phyloP scores from a whole-genome alignment of 805 yeast genomes.

The Kodamaea lidongshanica region DNA sequence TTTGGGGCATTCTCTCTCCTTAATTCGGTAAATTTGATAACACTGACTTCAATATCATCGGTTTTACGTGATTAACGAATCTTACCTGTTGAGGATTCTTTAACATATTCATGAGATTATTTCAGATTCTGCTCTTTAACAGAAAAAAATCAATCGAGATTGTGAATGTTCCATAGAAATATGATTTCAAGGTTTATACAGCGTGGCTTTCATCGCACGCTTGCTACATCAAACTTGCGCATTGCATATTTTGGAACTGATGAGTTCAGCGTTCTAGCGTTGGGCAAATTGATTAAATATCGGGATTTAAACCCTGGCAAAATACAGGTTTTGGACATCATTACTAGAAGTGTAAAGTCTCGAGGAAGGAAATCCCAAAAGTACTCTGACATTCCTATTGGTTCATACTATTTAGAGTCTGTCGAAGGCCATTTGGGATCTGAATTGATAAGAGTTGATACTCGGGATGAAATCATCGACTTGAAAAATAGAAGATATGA shows the following conservation, averaged over 20 bases:
- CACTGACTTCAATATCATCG: too few relatives aligned
- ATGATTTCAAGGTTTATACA: too few relatives aligned
- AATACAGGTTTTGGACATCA: conserved; percentile 45
- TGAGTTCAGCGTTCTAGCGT: conserved; percentile 53
- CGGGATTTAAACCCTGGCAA: conserved; percentile 12
- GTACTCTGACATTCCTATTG: conserved; percentile 48
- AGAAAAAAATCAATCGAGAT: too few relatives aligned
- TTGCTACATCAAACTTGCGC: conserved; percentile 8
- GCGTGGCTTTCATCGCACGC: too few relatives aligned
- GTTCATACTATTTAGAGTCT: conserved; percentile 3
- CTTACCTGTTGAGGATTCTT: too few relatives aligned
- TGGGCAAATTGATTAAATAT: conserved; percentile 32
- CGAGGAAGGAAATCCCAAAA: conserved; percentile 52
- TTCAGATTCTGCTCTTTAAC: too few relatives aligned
- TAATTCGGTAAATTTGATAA: too few relatives aligned
- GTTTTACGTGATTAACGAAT: too few relatives aligned
- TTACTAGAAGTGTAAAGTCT: conserved; percentile 57
- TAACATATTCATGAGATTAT: too few relatives aligned
- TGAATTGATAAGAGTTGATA: conserved; percentile 47
- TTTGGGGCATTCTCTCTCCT: too few relatives aligned
- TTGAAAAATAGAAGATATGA: conserved; percentile 34
- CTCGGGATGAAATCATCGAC: conserved; percentile 31
- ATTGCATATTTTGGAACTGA: conserved; percentile 80
- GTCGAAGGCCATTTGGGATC: conserved; percentile 27
- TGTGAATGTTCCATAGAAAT: too few relatives aligned